Conservation (phyloP, 1,284 basidiomycete genomes). For the Inonotus obliquus region DNA sequence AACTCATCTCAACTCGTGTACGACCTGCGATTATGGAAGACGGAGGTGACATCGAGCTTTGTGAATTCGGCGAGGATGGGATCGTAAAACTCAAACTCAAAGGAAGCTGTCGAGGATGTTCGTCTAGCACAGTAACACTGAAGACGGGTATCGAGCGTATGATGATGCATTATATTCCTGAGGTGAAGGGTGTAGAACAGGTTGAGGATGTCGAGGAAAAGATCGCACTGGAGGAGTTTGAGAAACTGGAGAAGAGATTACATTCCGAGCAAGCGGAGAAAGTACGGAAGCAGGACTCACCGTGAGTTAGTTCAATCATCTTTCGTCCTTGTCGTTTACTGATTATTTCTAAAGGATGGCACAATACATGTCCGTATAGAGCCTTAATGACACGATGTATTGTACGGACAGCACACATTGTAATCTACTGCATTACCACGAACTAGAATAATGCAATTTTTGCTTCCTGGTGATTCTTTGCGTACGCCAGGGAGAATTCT, state of each 20-base stretch:
- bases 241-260: conserved; percentile 84
- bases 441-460: background rate
- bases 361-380: conserved; percentile 59
- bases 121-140: conserved; percentile 88
- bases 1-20: conserved; percentile 91
- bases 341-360: conserved; percentile 49
- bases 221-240: conserved; percentile 86
- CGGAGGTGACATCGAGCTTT: conserved; percentile 85
- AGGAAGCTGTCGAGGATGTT: conserved; percentile 94
- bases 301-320: conserved; percentile 31
- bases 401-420: background rate
- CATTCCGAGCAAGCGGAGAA: conserved; percentile 42
- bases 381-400: background rate
- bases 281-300: conserved; percentile 26
- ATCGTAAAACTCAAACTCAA: conserved; percentile 80
- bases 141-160: conserved; percentile 97
- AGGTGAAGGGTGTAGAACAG: conserved; percentile 97
- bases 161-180: conserved; percentile 99
- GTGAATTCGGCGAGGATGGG: conserved; percentile 65
- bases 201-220: conserved; percentile 90
- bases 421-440: background rate
- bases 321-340: background rate
- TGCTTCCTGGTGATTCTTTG: background rate
- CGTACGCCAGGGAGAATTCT: background rate
- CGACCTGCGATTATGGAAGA: conserved; percentile 97